Evolutionary conservation across 257 asterid species (phyloP).

Genomic region (Fraxinus pennsylvanica): DNA sequence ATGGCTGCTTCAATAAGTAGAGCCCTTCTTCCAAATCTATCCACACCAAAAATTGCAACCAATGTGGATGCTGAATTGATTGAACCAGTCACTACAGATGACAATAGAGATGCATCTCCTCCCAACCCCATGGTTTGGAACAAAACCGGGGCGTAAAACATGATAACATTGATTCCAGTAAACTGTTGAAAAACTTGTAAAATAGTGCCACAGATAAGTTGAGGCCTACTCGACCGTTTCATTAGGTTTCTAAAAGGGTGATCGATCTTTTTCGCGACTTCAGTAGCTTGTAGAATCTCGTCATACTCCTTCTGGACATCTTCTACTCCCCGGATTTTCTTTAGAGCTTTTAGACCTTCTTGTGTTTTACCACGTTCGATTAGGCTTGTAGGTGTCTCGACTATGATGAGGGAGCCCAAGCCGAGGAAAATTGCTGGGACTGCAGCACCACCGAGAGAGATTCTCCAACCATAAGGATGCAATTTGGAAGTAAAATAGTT

Average conservation of each 20-base stretch:
- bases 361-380: constrained; percentile 43
- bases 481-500: constrained; percentile 39
- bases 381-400: constrained; percentile 58
- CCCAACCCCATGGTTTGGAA: constrained; percentile 54
- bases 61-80: constrained; percentile 36
- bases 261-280: constrained; percentile 28
- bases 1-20: constrained; percentile 44
- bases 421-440: constrained; percentile 52
- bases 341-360: constrained; percentile 34
- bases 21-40: constrained; percentile 40
- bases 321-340: constrained; percentile 35
- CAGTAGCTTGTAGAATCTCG: constrained; percentile 37
- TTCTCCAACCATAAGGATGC: constrained; percentile 45
- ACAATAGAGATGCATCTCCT: constrained; percentile 43
- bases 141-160: constrained; percentile 59
- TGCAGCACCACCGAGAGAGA: constrained; percentile 52
- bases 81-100: constrained; percentile 49
- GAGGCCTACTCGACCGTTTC: constrained; percentile 33
- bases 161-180: constrained; percentile 54
- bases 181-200: constrained; percentile 60
- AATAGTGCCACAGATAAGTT: constrained; percentile 11
- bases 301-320: constrained; percentile 45
- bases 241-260: constrained; percentile 41
- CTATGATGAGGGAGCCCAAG: constrained; percentile 50
- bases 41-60: constrained; percentile 43